These are phyloP conservation scores for Xylariaceae sp. DNA, from an alignment of 2,329 filamentous ascomycete genomes.

Conservation along the genomic window DNA sequence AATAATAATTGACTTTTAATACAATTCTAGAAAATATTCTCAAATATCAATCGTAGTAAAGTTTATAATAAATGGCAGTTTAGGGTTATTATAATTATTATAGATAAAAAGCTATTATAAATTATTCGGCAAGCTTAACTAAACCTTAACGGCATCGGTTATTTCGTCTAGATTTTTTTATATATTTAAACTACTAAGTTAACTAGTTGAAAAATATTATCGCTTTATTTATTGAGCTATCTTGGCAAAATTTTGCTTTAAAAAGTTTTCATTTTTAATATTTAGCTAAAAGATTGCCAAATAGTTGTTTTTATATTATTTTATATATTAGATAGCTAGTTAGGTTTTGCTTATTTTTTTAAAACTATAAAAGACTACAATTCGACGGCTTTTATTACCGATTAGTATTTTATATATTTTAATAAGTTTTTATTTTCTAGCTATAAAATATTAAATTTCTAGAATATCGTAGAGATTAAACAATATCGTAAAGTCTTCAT, in stretches of 20 bases:
- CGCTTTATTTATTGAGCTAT: not conserved
- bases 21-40: conserved; percentile 26
- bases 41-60: too few species aligned
- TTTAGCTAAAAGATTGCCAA: too few species aligned
- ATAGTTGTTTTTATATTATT: conserved; percentile 9
- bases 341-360: too few species aligned
- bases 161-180: not conserved
- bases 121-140: conserved; percentile 34
- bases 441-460: conserved; percentile 7
- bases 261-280: too few species aligned
- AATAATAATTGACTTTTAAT: conserved; percentile 40
- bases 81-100: conserved; percentile 39
- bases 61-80: conserved; percentile 16
- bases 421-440: conserved; percentile 7
- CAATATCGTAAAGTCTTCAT: conserved; percentile 5
- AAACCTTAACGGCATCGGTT: conserved; percentile 30
- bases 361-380: too few species aligned
- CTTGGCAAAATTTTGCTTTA: not conserved
- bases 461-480: conserved; percentile 6
- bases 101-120: too few species aligned
- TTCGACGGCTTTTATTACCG: conserved; percentile 20
- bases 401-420: conserved; percentile 3
- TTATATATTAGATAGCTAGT: conserved; percentile 8
- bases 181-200: not conserved
- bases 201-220: not conserved